Evolutionary conservation across 164 flowering plant species (phyloP), one percentile per base, ranked within the genome.

Genomic region (Liriodendron chinense): DNA sequence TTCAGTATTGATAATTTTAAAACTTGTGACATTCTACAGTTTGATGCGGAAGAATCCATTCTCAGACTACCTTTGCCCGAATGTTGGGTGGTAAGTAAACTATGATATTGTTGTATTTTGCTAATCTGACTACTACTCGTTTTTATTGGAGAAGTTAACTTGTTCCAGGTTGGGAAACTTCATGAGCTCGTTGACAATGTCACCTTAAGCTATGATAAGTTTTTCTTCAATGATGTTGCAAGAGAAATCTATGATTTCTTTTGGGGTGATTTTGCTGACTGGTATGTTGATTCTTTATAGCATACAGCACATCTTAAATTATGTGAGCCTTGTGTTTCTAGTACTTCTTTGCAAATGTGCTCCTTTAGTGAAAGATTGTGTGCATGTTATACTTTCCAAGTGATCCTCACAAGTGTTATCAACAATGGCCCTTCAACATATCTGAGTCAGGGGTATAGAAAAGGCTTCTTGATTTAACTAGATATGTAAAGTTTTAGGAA

Each of bases 241-340:
- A 86, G 98, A 79, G 96, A 89, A 76, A 84, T 77, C 74, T 95
- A 95, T 80, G 93, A 93, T 80, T 95, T 93, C 86, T 93, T 95
- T 80, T 93, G 98, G 98, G 89, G 91, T 66, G 98, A 95, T 77
- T 95, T 91, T 86, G 98, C 98, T 61, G 98, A 95, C 77, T 95
- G 98, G 98, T 95, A 87, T 69, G 79, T 70, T 62, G 50, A 65
- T 57, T 26, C 74, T 21, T 2, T 43, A 61, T 56, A 34, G 43
- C 25, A 26, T 26, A 71, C 63, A 57, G 28, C 59, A n/a, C 22
- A 72, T 57, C 47, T 50, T 57, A 20, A 14, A 16, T 13, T 57
- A 13, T 53, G 7, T 16, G 22, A 71, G 20, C 1, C 7, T 62
- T 57, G 28, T 9, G 64, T 76, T 22, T 56, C 47, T 48, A 62